Percentiles rank a stretch among this genome's conserved stretches.
Conservation (phyloP, 371 early-diverging fungal genomes). For the Mucor saturninus region DNA sequence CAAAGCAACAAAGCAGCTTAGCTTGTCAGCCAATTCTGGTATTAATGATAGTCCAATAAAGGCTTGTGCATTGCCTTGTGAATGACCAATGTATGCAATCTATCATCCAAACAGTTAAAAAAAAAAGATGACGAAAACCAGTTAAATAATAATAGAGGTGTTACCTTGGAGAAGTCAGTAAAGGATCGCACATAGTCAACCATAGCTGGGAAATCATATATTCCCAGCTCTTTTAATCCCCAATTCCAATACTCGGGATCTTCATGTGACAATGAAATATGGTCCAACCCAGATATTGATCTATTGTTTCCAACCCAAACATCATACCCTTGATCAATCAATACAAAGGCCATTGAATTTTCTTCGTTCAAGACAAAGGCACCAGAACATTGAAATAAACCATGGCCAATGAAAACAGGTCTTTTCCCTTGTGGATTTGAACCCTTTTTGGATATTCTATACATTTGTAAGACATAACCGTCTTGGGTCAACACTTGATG, state of each 20-base stretch:
- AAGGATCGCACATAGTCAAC: conserved; percentile 42
- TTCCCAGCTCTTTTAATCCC: conserved; percentile 57
- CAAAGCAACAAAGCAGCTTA: conserved; percentile 59
- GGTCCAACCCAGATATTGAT: conserved; percentile 30
- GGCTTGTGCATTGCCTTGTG: conserved; percentile 65
- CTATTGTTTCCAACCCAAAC: conserved; percentile 61
- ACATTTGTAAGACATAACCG: conserved; percentile 48
- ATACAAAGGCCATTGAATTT: conserved; percentile 56
- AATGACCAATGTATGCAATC: conserved; percentile 62
- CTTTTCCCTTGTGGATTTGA: conserved; percentile 18
- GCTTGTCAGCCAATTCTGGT: conserved; percentile 43
- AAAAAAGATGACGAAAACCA: background rate
- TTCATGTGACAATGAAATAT: conserved; percentile 31
- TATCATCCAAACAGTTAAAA: conserved; percentile 2
- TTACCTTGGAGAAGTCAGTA: conserved; percentile 33
- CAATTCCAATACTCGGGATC: conserved; percentile 62
- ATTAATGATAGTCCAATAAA: conserved; percentile 53
- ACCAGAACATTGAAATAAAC: conserved; percentile 66
- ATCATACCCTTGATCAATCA: conserved; percentile 58
- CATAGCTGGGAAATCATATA: conserved; percentile 53
- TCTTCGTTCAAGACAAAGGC: conserved; percentile 58
- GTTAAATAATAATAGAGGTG: background rate
- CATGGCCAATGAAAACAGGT: conserved; percentile 62
- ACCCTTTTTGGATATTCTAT: conserved; percentile 37
- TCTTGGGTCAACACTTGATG: conserved; percentile 49